Evolutionary conservation across 352 stramenopile genomes (phyloP).

Genomic region (Aphanomyces cochlioides): DNA sequence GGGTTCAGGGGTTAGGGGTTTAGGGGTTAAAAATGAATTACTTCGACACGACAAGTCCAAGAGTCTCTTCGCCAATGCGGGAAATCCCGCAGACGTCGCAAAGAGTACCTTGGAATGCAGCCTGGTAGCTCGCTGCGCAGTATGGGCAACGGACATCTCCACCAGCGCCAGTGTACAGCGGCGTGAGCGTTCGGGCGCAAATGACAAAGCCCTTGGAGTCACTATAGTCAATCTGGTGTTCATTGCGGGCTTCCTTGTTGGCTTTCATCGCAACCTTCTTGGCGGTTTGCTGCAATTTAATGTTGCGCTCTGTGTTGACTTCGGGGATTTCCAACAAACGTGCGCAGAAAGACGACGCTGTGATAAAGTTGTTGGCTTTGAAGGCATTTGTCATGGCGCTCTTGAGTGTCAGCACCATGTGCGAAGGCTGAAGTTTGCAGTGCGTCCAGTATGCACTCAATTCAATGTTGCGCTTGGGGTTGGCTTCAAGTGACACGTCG

Average conservation of each 20-base stretch:
- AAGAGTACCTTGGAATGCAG: slow-evolving; percentile 83
- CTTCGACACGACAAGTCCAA: slow-evolving; percentile 90
- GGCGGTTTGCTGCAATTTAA: slow-evolving; percentile 92
- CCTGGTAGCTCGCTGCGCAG: slow-evolving; percentile 89
- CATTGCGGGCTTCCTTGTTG: slow-evolving; percentile 98
- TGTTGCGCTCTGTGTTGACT: slow-evolving; percentile 92
- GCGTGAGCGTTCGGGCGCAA: slow-evolving; percentile 91
- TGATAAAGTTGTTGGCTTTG: slow-evolving; percentile 99
- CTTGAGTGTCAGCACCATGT: slow-evolving; percentile 97
- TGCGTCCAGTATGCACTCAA: slow-evolving; percentile 99
- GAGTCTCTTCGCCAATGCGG: slow-evolving; percentile 92
- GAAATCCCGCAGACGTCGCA: slow-evolving; percentile 93
- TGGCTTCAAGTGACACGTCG: slow-evolving; percentile 56
- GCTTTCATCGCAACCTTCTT: slow-evolving; percentile 98
- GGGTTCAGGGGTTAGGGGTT: too few relatives aligned
- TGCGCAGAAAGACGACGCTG: slow-evolving; percentile 96
- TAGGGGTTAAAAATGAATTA: slow-evolving; percentile 5
- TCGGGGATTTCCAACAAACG: slow-evolving; percentile 98
- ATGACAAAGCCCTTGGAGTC: slow-evolving; percentile 95
- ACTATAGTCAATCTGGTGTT: slow-evolving; percentile 97
- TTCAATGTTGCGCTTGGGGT: slow-evolving; percentile 92
- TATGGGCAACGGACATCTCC: slow-evolving; percentile 92
- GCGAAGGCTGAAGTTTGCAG: slow-evolving; percentile 97
- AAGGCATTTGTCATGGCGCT: slow-evolving; percentile 99
- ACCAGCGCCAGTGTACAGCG: slow-evolving; percentile 91